Evolutionary conservation across 1,284 basidiomycete genomes (phyloP), one percentile per base, ranked within the genome.

Genomic region (Ceratobasidium sp.): DNA sequence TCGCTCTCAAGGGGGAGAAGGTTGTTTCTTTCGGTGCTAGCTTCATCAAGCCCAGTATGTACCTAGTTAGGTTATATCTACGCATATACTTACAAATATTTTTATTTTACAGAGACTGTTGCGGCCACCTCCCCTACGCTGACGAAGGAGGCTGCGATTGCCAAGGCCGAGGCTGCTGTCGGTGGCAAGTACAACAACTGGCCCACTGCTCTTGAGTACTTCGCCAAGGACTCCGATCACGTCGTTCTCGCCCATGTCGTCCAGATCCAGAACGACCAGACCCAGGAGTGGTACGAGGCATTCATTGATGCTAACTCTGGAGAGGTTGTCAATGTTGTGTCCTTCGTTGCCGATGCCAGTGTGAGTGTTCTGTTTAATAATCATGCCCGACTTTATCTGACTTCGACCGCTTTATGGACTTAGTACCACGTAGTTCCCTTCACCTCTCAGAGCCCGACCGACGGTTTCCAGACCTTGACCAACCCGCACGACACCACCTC

Each of bases 21-120:
- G 83, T 86, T 60, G 82, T 86, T 14, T 81, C 87, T 1, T 87
- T 88, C 76, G 86, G 87, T n/a, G 84, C 84, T 7, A 88, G 86
- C 0, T 89, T 89, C 79, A 84, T 89, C 17, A 83, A 73, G 36
- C 57, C 71, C n/a, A 73, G 71, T 73, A 31, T 17, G 71, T 31
- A 8, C 47, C 6, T 27, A 31, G 44, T 62, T 22, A 17, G 1
- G 6, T 31, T 44, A 24, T 24, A 41, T 41, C 36, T 11, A 4
- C 36, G 36, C 36, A 41, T 41, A 41, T 41, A 41, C 36, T 41
- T 29, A n/a, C n/a, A 33, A 31, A 15, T 41, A 27, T 47, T 29
- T 29, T 54, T 22, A 62, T 3, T 31, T 36, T 3, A 15, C 51
- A 77, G 76, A 73, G 27, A 62, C 29, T 44, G 54, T 75, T 33